Evolutionary conservation across 2,329 filamentous ascomycete genomes (phyloP), one percentile per base, ranked within the genome.

Genomic region (Fusarium incarnatum): DNA sequence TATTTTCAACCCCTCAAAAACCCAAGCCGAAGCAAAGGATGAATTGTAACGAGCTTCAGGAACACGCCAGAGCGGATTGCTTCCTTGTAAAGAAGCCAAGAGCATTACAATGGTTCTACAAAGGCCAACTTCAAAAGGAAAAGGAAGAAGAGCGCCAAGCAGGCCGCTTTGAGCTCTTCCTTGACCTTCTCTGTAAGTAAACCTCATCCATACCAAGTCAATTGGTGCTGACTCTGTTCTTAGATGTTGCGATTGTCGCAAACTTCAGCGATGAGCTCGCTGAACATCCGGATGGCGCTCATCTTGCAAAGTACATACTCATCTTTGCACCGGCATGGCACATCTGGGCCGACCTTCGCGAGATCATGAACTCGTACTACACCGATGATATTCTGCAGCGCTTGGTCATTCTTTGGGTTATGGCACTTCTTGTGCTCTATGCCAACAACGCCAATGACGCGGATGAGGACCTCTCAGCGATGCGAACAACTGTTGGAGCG

Each of bases 341-440:
- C 63, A 81, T 85, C 50, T 85, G 83, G 84, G 80, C 78, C 42
- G 84, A 86, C 64, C 77, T 85, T 20, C 81, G 83, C 64, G 83
- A 85, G 73, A 76, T 85, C 59, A 85, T 85, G 82, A 86, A 86
- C 73, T 83, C 82, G 10, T 86, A 84, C 75, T 85, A 85, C 73
- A 85, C 83, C 55, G 84, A 86, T 64, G 84, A 86, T 67, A 71
- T 86, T 22, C 65, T 80, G 3, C 84, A 86, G 70, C 81, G 84
- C 10, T 71, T 83, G 30, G 72, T 83, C 27, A 83, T 85, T 56
- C 78, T 85, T n/a, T 85, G 83, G 82, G 79, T 85, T 57, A 85
- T 85, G 84, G 81, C 83, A 5, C 72, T 83, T 8, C 75, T 85
- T 18, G 81, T 86, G 6, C 78, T 85, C 18, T 85, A 85, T 68